phyloP scores from a whole-genome alignment of 2,329 filamentous ascomycete genomes.

The Escovopsis sp. region DNA sequence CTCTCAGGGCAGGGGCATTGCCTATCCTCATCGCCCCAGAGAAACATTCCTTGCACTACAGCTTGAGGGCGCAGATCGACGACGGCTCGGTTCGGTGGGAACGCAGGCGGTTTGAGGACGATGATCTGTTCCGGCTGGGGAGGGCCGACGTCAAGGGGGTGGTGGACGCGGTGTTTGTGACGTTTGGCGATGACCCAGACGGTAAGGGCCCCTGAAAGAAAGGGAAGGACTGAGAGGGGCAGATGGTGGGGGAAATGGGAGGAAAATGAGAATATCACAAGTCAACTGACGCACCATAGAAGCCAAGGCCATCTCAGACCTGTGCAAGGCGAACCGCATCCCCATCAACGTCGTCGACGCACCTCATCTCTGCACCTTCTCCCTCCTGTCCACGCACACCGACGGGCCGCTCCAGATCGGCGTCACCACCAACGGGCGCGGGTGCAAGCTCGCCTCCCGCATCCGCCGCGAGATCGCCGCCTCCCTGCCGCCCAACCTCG shows the following conservation, averaged over 20 bases:
- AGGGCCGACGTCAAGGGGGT: slow-evolving; percentile 60
- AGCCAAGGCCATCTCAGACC: slow-evolving; percentile 35
- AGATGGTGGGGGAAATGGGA: no score
- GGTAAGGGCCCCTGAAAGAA: no score
- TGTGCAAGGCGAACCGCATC: slow-evolving; percentile 69
- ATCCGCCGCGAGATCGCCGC: slow-evolving; percentile 80
- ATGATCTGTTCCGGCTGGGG: slow-evolving; percentile 62
- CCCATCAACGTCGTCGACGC: slow-evolving; percentile 88
- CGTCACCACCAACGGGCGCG: slow-evolving; percentile 86
- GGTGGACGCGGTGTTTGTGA: slow-evolving; percentile 89
- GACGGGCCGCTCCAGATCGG: slow-evolving; percentile 90
- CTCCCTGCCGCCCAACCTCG: slow-evolving; percentile 59
- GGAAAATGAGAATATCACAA: no score
- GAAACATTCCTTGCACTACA: slow-evolving; percentile 41
- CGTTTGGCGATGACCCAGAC: slow-evolving; percentile 30
- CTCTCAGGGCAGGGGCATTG: slow-evolving; percentile 64
- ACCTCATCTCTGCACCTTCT: slow-evolving; percentile 75
- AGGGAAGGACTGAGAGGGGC: no score
- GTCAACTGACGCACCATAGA: no score
- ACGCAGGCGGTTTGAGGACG: slow-evolving; percentile 49
- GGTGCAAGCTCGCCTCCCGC: slow-evolving; percentile 82
- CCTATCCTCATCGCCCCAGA: slow-evolving; percentile 66
- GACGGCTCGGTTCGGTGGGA: slow-evolving; percentile 51
- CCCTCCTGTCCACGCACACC: slow-evolving; percentile 71
- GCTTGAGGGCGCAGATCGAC: slow-evolving; percentile 47